A percentile compares a stretch with the other conserved stretches of the same genome.
phyloP scores from a whole-genome alignment of 2,329 filamentous ascomycete genomes.

The Helotiales sp. region DNA sequence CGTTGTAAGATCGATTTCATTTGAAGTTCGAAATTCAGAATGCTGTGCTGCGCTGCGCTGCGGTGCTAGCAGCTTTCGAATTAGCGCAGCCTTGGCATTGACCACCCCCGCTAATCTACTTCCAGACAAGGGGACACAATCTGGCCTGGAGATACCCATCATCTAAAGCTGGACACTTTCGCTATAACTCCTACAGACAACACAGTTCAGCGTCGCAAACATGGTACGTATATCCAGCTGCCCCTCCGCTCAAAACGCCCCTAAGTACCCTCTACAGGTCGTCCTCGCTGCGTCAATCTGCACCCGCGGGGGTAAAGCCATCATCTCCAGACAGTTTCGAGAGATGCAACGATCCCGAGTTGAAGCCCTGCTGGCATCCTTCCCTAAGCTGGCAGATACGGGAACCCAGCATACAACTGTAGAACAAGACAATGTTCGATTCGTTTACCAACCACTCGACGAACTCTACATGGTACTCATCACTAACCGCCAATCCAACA shows the following conservation, averaged over 20 bases:
- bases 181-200: not conserved
- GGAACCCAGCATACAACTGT: slow-evolving; percentile 97
- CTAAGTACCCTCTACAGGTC: slow-evolving; percentile 63
- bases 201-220: slow-evolving; percentile 22
- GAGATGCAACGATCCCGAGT: slow-evolving; percentile 97
- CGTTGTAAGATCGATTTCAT: not conserved
- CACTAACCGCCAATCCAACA: slow-evolving; percentile 99
- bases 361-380: slow-evolving; percentile 93
- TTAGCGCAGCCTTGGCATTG: not conserved
- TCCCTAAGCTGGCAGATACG: slow-evolving; percentile 95
- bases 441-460: slow-evolving; percentile 98
- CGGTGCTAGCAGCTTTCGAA: not conserved
- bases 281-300: slow-evolving; percentile 99
- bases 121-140: slow-evolving; percentile 4
- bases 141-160: not conserved
- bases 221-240: slow-evolving; percentile 23
- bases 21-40: not conserved
- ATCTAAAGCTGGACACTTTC: not conserved
- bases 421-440: slow-evolving; percentile 99
- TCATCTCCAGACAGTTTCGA: slow-evolving; percentile 95
- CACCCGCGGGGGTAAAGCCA: slow-evolving; percentile 96
- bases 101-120: not conserved
- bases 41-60: too few relatives aligned
- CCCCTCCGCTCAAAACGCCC: not conserved
- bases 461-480: slow-evolving; percentile 99